Evolutionary conservation across 139 green algal species (phyloP).

Genomic region (Chlorella sorokiniana): DNA sequence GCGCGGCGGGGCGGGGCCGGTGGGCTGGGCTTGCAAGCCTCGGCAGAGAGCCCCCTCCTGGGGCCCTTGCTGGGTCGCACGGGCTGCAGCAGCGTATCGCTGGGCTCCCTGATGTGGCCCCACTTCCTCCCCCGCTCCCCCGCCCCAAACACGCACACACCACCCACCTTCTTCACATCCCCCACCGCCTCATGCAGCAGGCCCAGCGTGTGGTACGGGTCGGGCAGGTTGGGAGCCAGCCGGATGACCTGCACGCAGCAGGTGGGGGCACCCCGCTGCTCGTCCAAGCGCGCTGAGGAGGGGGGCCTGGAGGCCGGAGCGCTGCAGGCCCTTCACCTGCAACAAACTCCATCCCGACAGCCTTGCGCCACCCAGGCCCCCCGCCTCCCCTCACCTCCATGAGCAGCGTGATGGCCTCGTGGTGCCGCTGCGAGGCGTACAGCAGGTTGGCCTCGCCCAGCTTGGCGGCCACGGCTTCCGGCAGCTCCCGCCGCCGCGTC

Average conservation of each 20-base stretch:
- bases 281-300: too few species aligned
- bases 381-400: slow-evolving; percentile 36
- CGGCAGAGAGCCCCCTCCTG: background rate
- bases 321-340: too few species aligned
- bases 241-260: slow-evolving; percentile 60
- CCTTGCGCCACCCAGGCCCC: background rate
- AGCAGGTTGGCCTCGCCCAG: slow-evolving; percentile 88
- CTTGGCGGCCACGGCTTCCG: slow-evolving; percentile 67
- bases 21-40: background rate
- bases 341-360: background rate
- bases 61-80: too few species aligned
- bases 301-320: too few species aligned
- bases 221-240: slow-evolving; percentile 73
- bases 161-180: slow-evolving; percentile 56
- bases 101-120: too few species aligned
- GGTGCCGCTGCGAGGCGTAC: slow-evolving; percentile 64
- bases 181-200: slow-evolving; percentile 74
- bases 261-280: background rate
- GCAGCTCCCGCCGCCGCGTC: slow-evolving; percentile 44
- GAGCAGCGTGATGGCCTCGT: slow-evolving; percentile 72
- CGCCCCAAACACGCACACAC: too few species aligned
- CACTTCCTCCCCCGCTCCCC: too few species aligned
- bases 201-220: slow-evolving; percentile 88
- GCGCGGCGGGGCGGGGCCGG: background rate
- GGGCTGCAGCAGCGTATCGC: too few species aligned